Percentiles rank a stretch among this genome's conserved stretches.
phyloP scores from a whole-genome alignment of 805 yeast genomes.

The Candida rishiriensis region DNA sequence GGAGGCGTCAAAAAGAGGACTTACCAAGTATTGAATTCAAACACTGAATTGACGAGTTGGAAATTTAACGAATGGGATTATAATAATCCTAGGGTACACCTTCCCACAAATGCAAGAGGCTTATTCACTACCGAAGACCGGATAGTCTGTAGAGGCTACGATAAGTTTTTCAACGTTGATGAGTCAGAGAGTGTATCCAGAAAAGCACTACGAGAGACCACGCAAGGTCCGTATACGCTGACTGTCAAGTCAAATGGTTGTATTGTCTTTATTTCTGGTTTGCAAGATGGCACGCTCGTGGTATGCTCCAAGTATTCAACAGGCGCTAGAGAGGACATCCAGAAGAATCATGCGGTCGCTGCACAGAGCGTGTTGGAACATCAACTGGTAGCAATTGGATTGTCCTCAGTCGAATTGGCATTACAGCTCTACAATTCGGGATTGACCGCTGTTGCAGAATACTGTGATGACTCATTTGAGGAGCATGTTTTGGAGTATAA shows the following conservation, averaged over 20 bases:
- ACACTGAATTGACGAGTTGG: constrained; percentile 46
- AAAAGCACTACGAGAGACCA: constrained; percentile 38
- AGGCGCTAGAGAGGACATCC: constrained; percentile 47
- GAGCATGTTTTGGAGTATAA: constrained; percentile 84
- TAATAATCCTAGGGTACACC: constrained; percentile 42
- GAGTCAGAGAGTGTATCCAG: constrained; percentile 57
- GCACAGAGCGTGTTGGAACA: constrained; percentile 56
- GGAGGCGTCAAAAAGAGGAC: constrained; percentile 25
- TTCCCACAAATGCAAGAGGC: constrained; percentile 83
- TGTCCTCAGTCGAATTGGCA: constrained; percentile 51
- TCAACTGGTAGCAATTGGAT: constrained; percentile 44
- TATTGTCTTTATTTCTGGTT: constrained; percentile 76
- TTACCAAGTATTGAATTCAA: constrained; percentile 19
- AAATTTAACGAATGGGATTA: constrained; percentile 91
- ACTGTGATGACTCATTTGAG: constrained; percentile 89
- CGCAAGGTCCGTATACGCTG: constrained; percentile 74
- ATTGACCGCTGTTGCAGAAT: constrained; percentile 85
- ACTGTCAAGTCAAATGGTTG: constrained; percentile 94
- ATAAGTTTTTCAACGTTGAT: constrained; percentile 82
- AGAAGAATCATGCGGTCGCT: constrained; percentile 66
- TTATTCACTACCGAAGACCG: constrained; percentile 49
- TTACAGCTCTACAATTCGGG: constrained; percentile 42
- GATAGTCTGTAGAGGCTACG: constrained; percentile 83
- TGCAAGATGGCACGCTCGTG: constrained; percentile 67
- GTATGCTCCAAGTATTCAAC: constrained; percentile 92